Conservation (phyloP, 202 grass and related monocot species). For the Musa balbisiana region DNA sequence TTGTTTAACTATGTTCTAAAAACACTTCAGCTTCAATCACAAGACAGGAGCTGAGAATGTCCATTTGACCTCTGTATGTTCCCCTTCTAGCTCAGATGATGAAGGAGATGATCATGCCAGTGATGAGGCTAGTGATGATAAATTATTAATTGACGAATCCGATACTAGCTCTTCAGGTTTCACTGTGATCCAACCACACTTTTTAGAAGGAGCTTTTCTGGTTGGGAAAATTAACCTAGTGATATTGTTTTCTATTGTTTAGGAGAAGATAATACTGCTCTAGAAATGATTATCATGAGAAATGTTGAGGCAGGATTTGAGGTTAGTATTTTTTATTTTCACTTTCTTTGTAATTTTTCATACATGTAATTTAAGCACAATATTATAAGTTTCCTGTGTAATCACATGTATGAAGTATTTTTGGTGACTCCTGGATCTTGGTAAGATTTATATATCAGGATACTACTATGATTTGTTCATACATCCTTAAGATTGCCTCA, state of each 20-base stretch:
- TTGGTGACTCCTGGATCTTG: neutral
- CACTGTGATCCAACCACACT: conserved; percentile 5
- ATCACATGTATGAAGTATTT: neutral
- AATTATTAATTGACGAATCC: conserved; percentile 36
- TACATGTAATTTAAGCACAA: neutral
- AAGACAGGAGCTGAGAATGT: conserved; percentile 86
- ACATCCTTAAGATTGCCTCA: neutral
- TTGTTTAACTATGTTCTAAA: conserved; percentile 3
- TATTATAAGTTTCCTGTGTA: neutral
- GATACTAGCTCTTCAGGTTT: conserved; percentile 48
- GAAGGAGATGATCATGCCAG: conserved; percentile 28
- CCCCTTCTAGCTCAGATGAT: conserved; percentile 35
- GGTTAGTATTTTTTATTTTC: conserved; percentile 32
- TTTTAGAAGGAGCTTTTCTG: neutral
- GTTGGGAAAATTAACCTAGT: neutral
- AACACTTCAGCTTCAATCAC: conserved; percentile 75
- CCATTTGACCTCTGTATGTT: conserved; percentile 58
- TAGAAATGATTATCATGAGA: conserved; percentile 88
- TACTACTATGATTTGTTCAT: too few relatives aligned
- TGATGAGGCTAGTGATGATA: conserved; percentile 37
- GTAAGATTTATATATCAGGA: neutral
- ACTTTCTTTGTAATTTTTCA: conserved; percentile 10
- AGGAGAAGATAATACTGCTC: conserved; percentile 34
- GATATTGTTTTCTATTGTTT: conserved; percentile 20
- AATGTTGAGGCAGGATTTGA: conserved; percentile 57